Conservation (phyloP, 2,329 filamentous ascomycete genomes). For the Annulohypoxylon truncatum region DNA sequence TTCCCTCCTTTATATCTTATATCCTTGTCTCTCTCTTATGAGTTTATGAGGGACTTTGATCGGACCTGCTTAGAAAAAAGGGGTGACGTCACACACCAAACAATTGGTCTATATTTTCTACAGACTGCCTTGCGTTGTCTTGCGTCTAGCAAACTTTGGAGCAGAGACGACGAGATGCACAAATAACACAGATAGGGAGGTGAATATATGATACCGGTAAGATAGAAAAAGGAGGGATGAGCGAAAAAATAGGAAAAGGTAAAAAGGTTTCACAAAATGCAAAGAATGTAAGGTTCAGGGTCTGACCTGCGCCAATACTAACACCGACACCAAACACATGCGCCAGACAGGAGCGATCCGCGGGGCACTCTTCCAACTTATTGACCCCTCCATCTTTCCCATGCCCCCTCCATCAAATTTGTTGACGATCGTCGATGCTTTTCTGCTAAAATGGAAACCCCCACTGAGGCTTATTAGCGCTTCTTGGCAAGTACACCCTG, state of each 20-base stretch:
- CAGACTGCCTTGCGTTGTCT: constrained; percentile 12
- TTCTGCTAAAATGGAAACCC: constrained; percentile 35
- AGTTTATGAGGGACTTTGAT: constrained; percentile 31
- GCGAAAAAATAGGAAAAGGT: not conserved
- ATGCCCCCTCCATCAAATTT: constrained; percentile 34
- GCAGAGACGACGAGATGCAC: not conserved
- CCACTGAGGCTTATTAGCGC: constrained; percentile 38
- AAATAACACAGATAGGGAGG: not conserved
- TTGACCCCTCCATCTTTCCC: constrained; percentile 3
- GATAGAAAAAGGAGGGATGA: constrained; percentile 6
- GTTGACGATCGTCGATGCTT: constrained; percentile 29
- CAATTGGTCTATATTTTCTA: not conserved
- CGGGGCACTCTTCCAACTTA: constrained; percentile 17
- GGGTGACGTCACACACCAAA: constrained; percentile 33
- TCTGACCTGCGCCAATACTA: constrained; percentile 27
- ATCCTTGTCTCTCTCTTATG: constrained; percentile 16
- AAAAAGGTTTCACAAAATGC: constrained; percentile 1
- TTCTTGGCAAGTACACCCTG: constrained; percentile 22
- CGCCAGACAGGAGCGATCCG: constrained; percentile 25
- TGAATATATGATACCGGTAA: not conserved
- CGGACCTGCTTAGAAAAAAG: constrained; percentile 2
- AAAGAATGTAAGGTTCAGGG: constrained; percentile 21
- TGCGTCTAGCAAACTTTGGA: constrained; percentile 12
- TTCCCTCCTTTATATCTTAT: not conserved
- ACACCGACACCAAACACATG: constrained; percentile 29